These are phyloP conservation scores for Ploettnerulaceae sp. DNA, from an alignment of 2,329 filamentous ascomycete genomes.

Conservation along the genomic window DNA sequence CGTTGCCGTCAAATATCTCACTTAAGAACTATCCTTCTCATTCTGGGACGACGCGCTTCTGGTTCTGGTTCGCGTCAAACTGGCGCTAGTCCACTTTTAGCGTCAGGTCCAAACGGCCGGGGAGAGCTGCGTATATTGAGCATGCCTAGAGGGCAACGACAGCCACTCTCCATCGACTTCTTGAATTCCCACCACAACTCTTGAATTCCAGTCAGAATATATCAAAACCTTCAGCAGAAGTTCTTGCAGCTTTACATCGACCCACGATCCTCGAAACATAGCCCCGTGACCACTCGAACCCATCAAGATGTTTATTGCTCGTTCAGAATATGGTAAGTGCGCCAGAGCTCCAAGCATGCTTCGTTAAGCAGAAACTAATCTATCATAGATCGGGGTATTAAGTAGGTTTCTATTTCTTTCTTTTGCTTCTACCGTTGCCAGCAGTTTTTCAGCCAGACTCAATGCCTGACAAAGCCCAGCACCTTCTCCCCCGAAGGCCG, in stretches of 20 bases:
- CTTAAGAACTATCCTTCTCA: not conserved
- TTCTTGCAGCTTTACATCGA: slow-evolving; percentile 13
- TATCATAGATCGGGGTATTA: slow-evolving; percentile 87
- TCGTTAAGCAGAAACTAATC: slow-evolving; percentile 33
- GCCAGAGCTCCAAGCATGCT: slow-evolving; percentile 17
- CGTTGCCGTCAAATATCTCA: too few relatives aligned
- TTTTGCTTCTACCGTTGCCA: not conserved
- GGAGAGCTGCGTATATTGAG: slow-evolving; percentile 8
- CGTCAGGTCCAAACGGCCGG: not conserved
- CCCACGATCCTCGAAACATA: slow-evolving; percentile 4
- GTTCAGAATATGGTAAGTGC: slow-evolving; percentile 94
- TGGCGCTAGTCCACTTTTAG: slow-evolving; percentile 6
- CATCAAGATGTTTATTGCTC: slow-evolving; percentile 92
- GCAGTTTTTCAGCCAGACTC: not conserved
- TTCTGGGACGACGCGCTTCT: slow-evolving; percentile 1
- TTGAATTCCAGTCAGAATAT: not conserved
- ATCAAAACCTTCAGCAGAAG: slow-evolving; percentile 1
- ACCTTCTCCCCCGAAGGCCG: slow-evolving; percentile 99
- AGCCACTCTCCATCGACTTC: slow-evolving; percentile 11
- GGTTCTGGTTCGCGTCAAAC: slow-evolving; percentile 2
- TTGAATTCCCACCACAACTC: slow-evolving; percentile 1
- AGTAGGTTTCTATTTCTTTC: slow-evolving; percentile 52
- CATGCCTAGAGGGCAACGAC: slow-evolving; percentile 10
- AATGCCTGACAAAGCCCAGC: slow-evolving; percentile 44
- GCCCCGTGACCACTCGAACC: not conserved